Evolutionary conservation across 768 basidiomycete species (phyloP).

Genomic region (Termitomyces sp.): DNA sequence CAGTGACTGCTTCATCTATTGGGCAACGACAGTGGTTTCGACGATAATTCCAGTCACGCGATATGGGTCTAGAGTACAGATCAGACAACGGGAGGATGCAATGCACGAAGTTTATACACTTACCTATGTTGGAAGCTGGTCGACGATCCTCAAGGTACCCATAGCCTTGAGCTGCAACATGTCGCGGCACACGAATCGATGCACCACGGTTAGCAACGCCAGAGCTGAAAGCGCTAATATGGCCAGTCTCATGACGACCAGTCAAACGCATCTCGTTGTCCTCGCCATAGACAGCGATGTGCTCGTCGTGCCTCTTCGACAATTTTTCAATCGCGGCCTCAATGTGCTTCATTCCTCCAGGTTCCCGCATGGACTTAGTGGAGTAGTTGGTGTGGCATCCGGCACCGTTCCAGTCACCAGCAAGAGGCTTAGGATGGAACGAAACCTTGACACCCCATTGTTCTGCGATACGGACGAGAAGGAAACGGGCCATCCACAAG

Average conservation of each 20-base stretch:
- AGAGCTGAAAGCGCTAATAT: conserved; percentile 85
- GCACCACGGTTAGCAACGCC: conserved; percentile 98
- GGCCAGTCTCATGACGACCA: conserved; percentile 95
- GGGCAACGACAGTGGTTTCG: conserved; percentile 77
- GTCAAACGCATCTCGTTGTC: conserved; percentile 96
- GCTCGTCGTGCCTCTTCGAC: conserved; percentile 83
- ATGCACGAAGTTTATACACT: conserved; percentile 19
- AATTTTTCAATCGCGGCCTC: conserved; percentile 94
- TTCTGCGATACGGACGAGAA: conserved; percentile 92
- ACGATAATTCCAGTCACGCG: conserved; percentile 87
- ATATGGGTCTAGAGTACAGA: conserved; percentile 68
- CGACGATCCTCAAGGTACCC: conserved; percentile 97
- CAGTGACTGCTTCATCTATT: conserved; percentile 26
- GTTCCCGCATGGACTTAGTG: conserved; percentile 90
- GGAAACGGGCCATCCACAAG: conserved; percentile 98
- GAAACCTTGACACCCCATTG: conserved; percentile 98
- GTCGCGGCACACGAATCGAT: conserved; percentile 92
- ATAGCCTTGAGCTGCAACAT: conserved; percentile 87
- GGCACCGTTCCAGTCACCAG: conserved; percentile 99
- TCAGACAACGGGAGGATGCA: conserved; percentile 2
- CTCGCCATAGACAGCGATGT: conserved; percentile 96
- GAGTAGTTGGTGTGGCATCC: conserved; percentile 99
- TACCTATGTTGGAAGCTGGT: conserved; percentile 97
- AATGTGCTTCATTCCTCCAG: conserved; percentile 88
- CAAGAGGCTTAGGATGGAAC: conserved; percentile 98